These are phyloP conservation scores for Fusarium piperis DNA, from an alignment of 2,329 filamentous ascomycete genomes.

Conservation along the genomic window DNA sequence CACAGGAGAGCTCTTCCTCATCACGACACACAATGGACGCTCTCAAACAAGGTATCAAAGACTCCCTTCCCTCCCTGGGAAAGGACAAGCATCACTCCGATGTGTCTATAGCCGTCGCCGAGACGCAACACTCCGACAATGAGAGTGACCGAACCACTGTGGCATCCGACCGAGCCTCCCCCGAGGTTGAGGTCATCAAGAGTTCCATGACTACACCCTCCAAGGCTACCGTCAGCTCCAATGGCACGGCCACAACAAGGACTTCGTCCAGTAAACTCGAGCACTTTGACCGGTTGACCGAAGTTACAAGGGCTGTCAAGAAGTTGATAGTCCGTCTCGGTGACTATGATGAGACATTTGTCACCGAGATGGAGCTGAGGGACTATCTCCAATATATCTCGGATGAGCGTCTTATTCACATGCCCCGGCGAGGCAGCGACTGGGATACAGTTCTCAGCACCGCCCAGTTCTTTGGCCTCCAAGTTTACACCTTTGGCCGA, in stretches of 20 bases:
- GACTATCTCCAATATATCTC: slow-evolving; percentile 50
- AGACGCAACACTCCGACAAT: slow-evolving; percentile 15
- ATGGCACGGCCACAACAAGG: background rate
- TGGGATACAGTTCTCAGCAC: slow-evolving; percentile 54
- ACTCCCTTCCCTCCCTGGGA: slow-evolving; percentile 13
- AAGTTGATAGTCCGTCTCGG: slow-evolving; percentile 27
- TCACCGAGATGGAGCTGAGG: slow-evolving; percentile 33
- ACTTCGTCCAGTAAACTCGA: background rate
- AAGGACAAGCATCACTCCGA: slow-evolving; percentile 10
- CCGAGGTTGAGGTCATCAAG: background rate
- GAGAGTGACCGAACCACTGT: slow-evolving; percentile 27
- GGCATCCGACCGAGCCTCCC: slow-evolving; percentile 13
- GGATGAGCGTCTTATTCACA: slow-evolving; percentile 53
- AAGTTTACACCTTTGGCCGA: slow-evolving; percentile 49
- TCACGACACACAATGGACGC: slow-evolving; percentile 26
- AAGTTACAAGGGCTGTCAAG: slow-evolving; percentile 29
- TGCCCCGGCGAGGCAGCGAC: slow-evolving; percentile 52
- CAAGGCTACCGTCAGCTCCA: background rate
- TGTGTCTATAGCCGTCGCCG: slow-evolving; percentile 5
- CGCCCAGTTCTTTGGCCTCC: slow-evolving; percentile 54
- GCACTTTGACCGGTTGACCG: slow-evolving; percentile 22
- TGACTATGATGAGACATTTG: slow-evolving; percentile 34
- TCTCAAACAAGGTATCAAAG: slow-evolving; percentile 20
- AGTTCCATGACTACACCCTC: background rate
- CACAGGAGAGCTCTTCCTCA: slow-evolving; percentile 7